Percentiles rank a stretch among this genome's conserved stretches.
phyloP scores from a whole-genome alignment of 2,329 filamentous ascomycete genomes.

The Colletotrichum limetticola region DNA sequence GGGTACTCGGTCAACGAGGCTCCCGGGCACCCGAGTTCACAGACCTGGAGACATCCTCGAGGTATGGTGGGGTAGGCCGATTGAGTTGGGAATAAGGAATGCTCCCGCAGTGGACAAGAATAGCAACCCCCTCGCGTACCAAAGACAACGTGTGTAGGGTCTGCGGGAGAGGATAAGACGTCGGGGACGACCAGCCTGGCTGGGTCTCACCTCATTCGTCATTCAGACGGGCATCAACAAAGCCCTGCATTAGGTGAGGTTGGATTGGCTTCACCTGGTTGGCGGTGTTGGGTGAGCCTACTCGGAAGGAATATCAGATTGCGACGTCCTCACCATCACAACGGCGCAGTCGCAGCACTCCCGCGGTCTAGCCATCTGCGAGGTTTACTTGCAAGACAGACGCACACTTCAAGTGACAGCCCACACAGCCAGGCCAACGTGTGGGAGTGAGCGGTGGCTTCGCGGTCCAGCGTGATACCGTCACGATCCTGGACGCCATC shows the following conservation, averaged over 20 bases:
- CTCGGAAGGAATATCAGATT: neutral
- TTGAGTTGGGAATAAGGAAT: conserved; percentile 17
- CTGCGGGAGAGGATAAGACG: conserved; percentile 3
- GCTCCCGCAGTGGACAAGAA: conserved; percentile 13
- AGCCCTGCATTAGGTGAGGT: neutral
- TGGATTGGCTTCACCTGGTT: neutral
- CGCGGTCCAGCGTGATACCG: conserved; percentile 21
- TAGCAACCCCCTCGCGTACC: neutral
- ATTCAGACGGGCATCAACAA: neutral
- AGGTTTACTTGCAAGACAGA: neutral
- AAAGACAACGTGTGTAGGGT: conserved; percentile 8
- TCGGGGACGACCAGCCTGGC: neutral
- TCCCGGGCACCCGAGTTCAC: conserved; percentile 1
- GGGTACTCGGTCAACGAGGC: neutral
- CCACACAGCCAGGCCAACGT: neutral
- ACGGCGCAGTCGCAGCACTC: conserved; percentile 4
- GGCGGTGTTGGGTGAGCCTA: neutral
- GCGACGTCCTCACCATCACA: neutral
- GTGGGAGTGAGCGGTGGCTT: conserved; percentile 16
- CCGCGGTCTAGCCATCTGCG: neutral
- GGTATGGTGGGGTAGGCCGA: neutral
- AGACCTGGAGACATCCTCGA: neutral
- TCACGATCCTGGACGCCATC: conserved; percentile 20
- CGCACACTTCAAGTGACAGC: neutral
- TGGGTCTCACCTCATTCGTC: conserved; percentile 21